These are phyloP conservation scores for Hydnomerulius pinastri DNA, from an alignment of 768 basidiomycete genomes.

Conservation along the genomic window DNA sequence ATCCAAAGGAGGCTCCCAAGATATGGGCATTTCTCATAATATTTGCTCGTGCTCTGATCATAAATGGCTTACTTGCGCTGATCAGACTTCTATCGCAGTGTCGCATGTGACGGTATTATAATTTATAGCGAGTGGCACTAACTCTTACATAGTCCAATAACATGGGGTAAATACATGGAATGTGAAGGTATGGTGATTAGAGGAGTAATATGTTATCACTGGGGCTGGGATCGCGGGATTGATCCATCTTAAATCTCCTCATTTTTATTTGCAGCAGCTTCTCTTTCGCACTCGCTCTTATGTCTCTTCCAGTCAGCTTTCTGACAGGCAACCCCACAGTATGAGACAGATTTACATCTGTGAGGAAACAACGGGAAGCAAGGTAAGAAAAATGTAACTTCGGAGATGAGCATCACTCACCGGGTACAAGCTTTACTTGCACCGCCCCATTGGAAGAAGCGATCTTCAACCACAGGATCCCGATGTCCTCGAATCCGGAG, in stretches of 20 bases:
- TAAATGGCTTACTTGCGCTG: no score
- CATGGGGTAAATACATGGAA: not conserved
- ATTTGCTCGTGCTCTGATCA: no score
- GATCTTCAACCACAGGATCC: conserved; percentile 24
- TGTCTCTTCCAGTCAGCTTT: conserved; percentile 22
- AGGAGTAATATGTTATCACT: no score
- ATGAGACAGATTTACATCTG: conserved; percentile 19
- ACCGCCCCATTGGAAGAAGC: conserved; percentile 26
- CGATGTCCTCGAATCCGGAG: conserved; percentile 22
- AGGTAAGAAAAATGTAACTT: not conserved
- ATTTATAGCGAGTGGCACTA: no score
- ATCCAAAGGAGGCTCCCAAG: no score
- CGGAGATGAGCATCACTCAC: conserved; percentile 7
- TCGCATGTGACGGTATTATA: no score
- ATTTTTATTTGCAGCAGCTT: conserved; percentile 6
- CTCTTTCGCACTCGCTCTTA: conserved; percentile 18
- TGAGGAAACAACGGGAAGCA: not conserved
- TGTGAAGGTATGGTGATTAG: no score
- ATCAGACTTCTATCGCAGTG: no score
- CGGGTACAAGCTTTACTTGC: conserved; percentile 22
- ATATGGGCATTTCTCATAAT: no score
- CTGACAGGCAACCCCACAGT: conserved; percentile 29
- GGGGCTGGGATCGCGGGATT: no score
- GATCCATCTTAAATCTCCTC: conserved; percentile 1
- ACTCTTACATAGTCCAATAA: no score